These are phyloP conservation scores for Botrytis cinerea DNA, from an alignment of 2,329 filamentous ascomycete genomes.

Conservation along the genomic window DNA sequence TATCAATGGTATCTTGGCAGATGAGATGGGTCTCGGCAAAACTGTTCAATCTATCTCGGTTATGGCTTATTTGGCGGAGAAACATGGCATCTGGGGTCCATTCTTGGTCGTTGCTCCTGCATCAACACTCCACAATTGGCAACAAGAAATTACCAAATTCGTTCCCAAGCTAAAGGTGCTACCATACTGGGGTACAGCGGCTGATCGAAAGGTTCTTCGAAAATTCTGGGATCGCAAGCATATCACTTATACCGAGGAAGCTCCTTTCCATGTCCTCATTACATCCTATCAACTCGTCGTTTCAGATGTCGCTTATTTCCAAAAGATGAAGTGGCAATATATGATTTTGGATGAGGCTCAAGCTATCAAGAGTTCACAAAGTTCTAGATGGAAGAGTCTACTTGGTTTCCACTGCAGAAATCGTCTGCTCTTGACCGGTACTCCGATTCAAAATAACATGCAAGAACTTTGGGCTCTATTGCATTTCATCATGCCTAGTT, in stretches of 20 bases:
- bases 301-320: conserved; percentile 94
- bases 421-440: conserved; percentile 88
- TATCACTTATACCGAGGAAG: conserved; percentile 89
- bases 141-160: conserved; percentile 95
- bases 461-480: conserved; percentile 96
- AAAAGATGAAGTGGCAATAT: conserved; percentile 99
- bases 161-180: conserved; percentile 93
- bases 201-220: conserved; percentile 90
- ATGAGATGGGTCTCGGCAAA: conserved; percentile 99
- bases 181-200: conserved; percentile 95
- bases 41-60: conserved; percentile 99
- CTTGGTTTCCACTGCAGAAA: conserved; percentile 95
- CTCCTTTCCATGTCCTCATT: conserved; percentile 91
- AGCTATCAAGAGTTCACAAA: conserved; percentile 96
- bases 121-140: conserved; percentile 98
- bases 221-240: conserved; percentile 99
- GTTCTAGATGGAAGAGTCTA: conserved; percentile 94
- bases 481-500: conserved; percentile 99
- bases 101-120: conserved; percentile 96
- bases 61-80: conserved; percentile 97
- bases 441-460: conserved; percentile 99
- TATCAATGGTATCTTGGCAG: conserved; percentile 98
- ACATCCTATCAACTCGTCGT: conserved; percentile 98
- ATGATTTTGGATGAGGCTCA: conserved; percentile 99
- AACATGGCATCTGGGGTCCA: conserved; percentile 97